These are phyloP conservation scores for Jamesozyma rosinii DNA, from an alignment of 805 yeast genomes.

Conservation along the genomic window DNA sequence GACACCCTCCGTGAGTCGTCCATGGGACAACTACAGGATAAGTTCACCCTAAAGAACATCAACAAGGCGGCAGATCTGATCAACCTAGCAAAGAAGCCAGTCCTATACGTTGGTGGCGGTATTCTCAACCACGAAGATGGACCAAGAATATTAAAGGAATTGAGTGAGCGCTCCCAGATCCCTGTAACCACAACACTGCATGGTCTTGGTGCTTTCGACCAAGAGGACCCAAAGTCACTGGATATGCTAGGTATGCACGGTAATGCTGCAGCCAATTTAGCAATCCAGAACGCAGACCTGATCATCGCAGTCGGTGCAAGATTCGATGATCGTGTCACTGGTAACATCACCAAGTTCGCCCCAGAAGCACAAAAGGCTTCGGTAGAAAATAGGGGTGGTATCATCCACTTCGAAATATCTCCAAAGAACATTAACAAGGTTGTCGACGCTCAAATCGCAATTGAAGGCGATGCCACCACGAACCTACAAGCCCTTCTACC, in stretches of 20 bases:
- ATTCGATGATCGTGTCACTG: constrained; percentile 97
- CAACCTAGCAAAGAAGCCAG: constrained; percentile 77
- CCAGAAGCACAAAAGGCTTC: constrained; percentile 91
- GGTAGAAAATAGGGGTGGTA: constrained; percentile 83
- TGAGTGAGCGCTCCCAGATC: constrained; percentile 81
- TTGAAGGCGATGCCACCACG: constrained; percentile 88
- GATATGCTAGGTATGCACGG: constrained; percentile 99
- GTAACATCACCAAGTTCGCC: constrained; percentile 77
- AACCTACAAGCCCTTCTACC: constrained; percentile 71
- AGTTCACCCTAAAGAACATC: constrained; percentile 66
- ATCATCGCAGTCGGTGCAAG: constrained; percentile 94
- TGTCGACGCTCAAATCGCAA: constrained; percentile 89
- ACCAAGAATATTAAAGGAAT: constrained; percentile 66
- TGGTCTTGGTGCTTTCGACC: constrained; percentile 91
- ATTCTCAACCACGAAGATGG: constrained; percentile 71
- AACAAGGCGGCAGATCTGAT: constrained; percentile 68
- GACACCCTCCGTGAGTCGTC: constrained; percentile 62
- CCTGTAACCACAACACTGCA: constrained; percentile 96
- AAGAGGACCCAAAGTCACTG: constrained; percentile 76
- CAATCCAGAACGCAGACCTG: constrained; percentile 88
- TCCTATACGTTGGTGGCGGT: constrained; percentile 90
- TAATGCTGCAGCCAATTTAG: constrained; percentile 84
- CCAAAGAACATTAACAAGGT: constrained; percentile 98
- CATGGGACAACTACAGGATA: constrained; percentile 50
- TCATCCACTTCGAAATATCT: constrained; percentile 88